These are phyloP conservation scores for Aspergillus pseudoviridinutans DNA, from an alignment of 2,329 filamentous ascomycete species.

Conservation along the genomic window DNA sequence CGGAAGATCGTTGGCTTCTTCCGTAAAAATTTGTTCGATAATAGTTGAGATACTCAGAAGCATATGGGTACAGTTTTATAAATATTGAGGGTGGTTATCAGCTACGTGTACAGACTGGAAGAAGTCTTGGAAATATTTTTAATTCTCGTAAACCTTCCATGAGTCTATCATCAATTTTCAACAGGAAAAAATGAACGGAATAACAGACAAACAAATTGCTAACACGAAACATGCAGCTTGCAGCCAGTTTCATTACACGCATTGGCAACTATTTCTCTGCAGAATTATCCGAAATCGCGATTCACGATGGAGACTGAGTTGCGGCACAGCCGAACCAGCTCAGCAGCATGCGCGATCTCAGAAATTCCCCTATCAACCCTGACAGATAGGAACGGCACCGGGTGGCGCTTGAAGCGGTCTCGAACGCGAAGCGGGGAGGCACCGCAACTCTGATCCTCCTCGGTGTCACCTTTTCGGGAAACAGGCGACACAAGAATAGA, in stretches of 20 bases:
- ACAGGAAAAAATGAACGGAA: conserved; percentile 18
- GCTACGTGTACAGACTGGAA: not conserved
- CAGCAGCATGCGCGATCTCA: conserved; percentile 9
- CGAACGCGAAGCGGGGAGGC: not conserved
- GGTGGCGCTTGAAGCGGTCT: not conserved
- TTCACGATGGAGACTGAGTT: conserved; percentile 14
- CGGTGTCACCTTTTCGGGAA: not conserved
- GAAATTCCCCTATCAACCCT: conserved; percentile 10
- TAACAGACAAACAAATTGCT: conserved; percentile 25
- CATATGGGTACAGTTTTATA: not conserved
- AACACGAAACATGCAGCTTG: conserved; percentile 23
- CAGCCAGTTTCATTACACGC: conserved; percentile 25
- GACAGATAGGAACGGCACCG: not conserved
- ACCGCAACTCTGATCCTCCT: not conserved
- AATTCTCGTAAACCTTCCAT: conserved; percentile 32
- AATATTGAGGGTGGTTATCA: not conserved
- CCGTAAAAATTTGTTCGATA: conserved; percentile 57
- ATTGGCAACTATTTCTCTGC: conserved; percentile 28
- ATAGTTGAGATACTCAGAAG: conserved; percentile 14
- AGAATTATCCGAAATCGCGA: conserved; percentile 16
- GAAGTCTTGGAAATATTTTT: conserved; percentile 16
- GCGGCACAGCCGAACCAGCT: conserved; percentile 4
- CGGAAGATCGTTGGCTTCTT: conserved; percentile 80
- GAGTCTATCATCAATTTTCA: conserved; percentile 28
- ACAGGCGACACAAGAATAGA: conserved; percentile 12